Conservation (phyloP, 106 monocot species). For the Narthecium ossifragum region DNA sequence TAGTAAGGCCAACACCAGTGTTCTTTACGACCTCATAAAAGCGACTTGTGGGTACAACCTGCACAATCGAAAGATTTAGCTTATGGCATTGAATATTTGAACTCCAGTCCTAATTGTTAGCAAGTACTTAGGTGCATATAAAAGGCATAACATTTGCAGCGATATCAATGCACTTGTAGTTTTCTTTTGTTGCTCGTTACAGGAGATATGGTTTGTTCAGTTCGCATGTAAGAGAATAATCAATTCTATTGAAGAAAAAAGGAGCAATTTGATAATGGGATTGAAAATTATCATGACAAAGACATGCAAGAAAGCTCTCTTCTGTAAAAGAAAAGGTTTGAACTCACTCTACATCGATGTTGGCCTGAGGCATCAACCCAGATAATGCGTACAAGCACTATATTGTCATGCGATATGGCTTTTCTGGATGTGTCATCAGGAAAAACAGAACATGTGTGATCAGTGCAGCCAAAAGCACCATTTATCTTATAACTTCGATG, state of each 20-base stretch:
- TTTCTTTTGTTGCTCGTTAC: too few species aligned
- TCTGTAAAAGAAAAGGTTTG: neutral
- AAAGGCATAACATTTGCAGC: too few species aligned
- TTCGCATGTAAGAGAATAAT: neutral
- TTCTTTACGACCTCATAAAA: conserved; percentile 76
- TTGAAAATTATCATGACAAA: conserved; percentile 1
- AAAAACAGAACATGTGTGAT: conserved; percentile 7
- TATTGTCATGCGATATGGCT: conserved; percentile 15
- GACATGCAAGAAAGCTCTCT: neutral
- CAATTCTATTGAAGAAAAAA: neutral
- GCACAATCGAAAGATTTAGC: conserved; percentile 2
- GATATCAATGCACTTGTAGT: too few species aligned
- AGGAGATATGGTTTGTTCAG: neutral
- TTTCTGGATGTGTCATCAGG: conserved; percentile 3
- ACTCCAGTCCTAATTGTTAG: too few species aligned
- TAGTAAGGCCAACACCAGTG: conserved; percentile 74
- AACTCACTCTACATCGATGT: conserved; percentile 85
- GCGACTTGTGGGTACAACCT: conserved; percentile 75
- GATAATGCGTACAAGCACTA: conserved; percentile 65
- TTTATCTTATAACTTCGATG: conserved; percentile 24
- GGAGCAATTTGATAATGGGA: neutral
- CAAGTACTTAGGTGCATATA: too few species aligned
- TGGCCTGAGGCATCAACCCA: conserved; percentile 89
- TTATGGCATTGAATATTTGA: neutral
- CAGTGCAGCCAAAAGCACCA: conserved; percentile 32